Conservation (phyloP, 306 rosid species). For the Biancaea sappan region DNA sequence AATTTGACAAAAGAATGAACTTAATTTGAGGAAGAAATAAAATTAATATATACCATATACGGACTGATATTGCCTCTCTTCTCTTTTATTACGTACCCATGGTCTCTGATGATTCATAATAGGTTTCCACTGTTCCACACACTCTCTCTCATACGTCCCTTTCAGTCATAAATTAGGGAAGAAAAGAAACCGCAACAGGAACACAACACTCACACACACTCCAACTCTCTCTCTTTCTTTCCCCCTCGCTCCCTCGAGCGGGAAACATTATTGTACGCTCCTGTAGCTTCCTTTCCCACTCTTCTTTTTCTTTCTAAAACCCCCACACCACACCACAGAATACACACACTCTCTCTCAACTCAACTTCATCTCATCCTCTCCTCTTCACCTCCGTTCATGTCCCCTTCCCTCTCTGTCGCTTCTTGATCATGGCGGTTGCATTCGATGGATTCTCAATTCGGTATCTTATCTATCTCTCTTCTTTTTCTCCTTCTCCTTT, state of each 20-base stretch:
- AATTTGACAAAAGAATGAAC: too few species aligned
- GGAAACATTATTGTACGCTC: not conserved
- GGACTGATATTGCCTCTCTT: too few species aligned
- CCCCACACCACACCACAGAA: not conserved
- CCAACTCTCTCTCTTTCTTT: conserved; percentile 6
- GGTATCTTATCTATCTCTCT: conserved; percentile 42
- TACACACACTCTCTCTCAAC: conserved; percentile 10
- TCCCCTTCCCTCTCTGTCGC: not conserved
- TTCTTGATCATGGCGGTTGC: conserved; percentile 62
- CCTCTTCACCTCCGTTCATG: not conserved
- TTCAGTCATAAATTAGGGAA: conserved; percentile 86
- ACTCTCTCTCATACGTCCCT: conserved; percentile 81
- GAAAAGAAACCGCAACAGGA: conserved; percentile 51
- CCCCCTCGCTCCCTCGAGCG: conserved; percentile 12
- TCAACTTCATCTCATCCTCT: not conserved
- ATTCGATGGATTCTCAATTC: conserved; percentile 78
- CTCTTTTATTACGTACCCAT: conserved; percentile 2
- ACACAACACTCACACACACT: not conserved
- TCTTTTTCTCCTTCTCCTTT: not conserved
- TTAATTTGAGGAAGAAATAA: too few species aligned
- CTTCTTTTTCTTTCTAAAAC: conserved; percentile 4
- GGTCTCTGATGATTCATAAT: conserved; percentile 2
- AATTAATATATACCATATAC: not conserved
- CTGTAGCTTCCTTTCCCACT: conserved; percentile 13
- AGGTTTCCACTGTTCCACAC: conserved; percentile 32